These are phyloP conservation scores for Aspergillus ostianus DNA, from an alignment of 495 filamentous ascomycete genomes.

Conservation along the genomic window DNA sequence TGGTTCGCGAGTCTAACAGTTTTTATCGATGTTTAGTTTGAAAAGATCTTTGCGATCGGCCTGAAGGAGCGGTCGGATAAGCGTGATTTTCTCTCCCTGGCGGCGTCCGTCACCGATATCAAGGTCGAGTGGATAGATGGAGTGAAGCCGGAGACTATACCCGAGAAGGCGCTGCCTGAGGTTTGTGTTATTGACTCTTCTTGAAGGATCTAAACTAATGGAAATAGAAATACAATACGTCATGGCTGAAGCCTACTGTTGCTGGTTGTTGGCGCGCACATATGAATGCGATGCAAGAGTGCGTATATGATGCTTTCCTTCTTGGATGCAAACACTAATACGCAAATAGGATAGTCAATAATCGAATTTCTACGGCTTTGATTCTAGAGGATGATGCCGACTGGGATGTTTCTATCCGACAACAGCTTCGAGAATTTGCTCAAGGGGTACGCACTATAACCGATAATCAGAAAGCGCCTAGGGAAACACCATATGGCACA, in stretches of 20 bases:
- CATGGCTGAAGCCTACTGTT: slow-evolving; percentile 13
- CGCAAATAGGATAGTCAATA: slow-evolving; percentile 35
- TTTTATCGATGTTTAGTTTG: slow-evolving; percentile 19
- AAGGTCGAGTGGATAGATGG: slow-evolving; percentile 56
- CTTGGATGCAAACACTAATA: neutral
- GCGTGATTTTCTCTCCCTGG: slow-evolving; percentile 56
- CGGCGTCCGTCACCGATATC: slow-evolving; percentile 51
- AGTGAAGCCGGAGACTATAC: slow-evolving; percentile 22
- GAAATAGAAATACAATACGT: slow-evolving; percentile 14
- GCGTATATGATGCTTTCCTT: neutral
- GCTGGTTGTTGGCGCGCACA: slow-evolving; percentile 38
- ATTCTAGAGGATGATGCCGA: slow-evolving; percentile 59
- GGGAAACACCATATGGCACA: slow-evolving; percentile 50
- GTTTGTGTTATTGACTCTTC: slow-evolving; percentile 2
- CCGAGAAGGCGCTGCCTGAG: slow-evolving; percentile 26
- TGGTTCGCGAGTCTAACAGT: neutral
- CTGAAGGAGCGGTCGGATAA: slow-evolving; percentile 60
- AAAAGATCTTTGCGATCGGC: slow-evolving; percentile 57
- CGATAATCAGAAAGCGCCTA: slow-evolving; percentile 29
- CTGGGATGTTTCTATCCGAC: slow-evolving; percentile 53
- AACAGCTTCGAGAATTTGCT: slow-evolving; percentile 51
- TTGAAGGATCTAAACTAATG: neutral
- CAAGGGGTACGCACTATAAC: slow-evolving; percentile 27
- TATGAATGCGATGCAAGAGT: slow-evolving; percentile 36
- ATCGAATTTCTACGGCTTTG: slow-evolving; percentile 47